A percentile compares a stretch with the other conserved stretches of the same genome.
These are phyloP conservation scores for Xanthoconium separans DNA, from an alignment of 1,284 basidiomycete species.

Conservation along the genomic window DNA sequence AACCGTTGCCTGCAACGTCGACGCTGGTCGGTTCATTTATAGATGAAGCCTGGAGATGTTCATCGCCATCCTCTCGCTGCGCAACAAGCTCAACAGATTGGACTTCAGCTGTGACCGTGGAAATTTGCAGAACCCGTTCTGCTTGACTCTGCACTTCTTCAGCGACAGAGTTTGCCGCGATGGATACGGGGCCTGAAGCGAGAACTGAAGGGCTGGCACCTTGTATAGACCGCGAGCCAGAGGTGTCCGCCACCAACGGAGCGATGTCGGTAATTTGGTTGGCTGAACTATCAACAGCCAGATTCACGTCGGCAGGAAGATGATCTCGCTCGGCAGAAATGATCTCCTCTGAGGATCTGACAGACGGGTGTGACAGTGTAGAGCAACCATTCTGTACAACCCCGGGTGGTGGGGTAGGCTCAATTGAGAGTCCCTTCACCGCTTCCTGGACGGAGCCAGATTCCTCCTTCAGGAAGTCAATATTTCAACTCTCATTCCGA, in stretches of 20 bases:
- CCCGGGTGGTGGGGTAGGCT: slow-evolving; percentile 18
- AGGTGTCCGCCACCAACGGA: slow-evolving; percentile 6
- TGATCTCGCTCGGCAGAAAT: slow-evolving; percentile 8
- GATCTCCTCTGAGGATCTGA: slow-evolving; percentile 8
- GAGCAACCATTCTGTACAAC: not conserved
- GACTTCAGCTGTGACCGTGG: not conserved
- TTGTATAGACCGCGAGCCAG: not conserved
- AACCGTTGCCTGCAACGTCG: not conserved
- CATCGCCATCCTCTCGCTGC: not conserved
- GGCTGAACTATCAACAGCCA: not conserved
- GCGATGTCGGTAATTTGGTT: not conserved
- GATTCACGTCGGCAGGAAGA: not conserved
- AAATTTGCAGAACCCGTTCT: not conserved
- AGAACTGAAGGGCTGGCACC: not conserved
- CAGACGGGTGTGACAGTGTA: not conserved
- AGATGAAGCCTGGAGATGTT: not conserved
- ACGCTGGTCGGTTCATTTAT: not conserved
- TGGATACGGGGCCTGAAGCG: not conserved
- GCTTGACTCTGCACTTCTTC: not conserved
- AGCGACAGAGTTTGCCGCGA: not conserved
- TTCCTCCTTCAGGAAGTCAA: slow-evolving; percentile 12
- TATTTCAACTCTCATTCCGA: not conserved
- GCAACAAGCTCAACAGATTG: slow-evolving; percentile 1
- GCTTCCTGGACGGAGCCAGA: not conserved
- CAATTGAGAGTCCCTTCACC: slow-evolving; percentile 17